Evolutionary conservation across 2,329 filamentous ascomycete genomes (phyloP).

Genomic region (Trematosphaeria pertusa): DNA sequence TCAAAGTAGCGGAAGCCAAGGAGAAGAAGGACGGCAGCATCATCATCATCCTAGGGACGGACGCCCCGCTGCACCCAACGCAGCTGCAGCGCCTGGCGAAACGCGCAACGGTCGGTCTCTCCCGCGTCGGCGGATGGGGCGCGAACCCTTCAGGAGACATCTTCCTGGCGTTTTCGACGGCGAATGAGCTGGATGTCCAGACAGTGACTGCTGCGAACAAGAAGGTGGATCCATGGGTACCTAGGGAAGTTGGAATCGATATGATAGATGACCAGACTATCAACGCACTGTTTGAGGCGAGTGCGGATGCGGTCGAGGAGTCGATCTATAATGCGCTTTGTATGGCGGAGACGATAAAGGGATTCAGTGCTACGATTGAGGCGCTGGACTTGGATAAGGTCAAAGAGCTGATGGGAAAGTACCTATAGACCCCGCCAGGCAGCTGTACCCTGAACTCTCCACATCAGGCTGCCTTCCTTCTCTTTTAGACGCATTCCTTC

Average conservation of each 20-base stretch:
- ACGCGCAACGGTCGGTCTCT: constrained; percentile 67
- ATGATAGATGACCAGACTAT: constrained; percentile 66
- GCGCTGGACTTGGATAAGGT: constrained; percentile 43
- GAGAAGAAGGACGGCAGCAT: constrained; percentile 69
- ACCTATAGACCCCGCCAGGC: constrained; percentile 23
- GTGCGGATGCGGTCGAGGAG: constrained; percentile 69
- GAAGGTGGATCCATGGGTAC: constrained; percentile 42
- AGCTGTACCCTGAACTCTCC: too few relatives aligned
- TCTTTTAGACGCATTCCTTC: too few relatives aligned
- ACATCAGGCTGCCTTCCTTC: too few relatives aligned
- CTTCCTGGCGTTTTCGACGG: constrained; percentile 72
- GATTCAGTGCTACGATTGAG: constrained; percentile 55
- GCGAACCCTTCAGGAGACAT: constrained; percentile 70
- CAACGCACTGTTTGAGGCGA: constrained; percentile 67
- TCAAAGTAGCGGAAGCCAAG: constrained; percentile 44
- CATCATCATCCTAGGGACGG: constrained; percentile 67
- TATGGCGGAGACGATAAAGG: constrained; percentile 66
- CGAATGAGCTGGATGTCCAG: constrained; percentile 58
- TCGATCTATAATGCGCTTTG: constrained; percentile 70
- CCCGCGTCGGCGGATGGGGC: constrained; percentile 67
- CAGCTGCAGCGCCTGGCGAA: constrained; percentile 66
- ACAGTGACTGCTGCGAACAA: constrained; percentile 32
- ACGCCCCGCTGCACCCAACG: constrained; percentile 64
- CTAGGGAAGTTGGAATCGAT: constrained; percentile 54
- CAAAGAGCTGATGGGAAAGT: constrained; percentile 46